Conservation (phyloP, 768 basidiomycete species). For the Chalciporus sphaerocephalus region DNA sequence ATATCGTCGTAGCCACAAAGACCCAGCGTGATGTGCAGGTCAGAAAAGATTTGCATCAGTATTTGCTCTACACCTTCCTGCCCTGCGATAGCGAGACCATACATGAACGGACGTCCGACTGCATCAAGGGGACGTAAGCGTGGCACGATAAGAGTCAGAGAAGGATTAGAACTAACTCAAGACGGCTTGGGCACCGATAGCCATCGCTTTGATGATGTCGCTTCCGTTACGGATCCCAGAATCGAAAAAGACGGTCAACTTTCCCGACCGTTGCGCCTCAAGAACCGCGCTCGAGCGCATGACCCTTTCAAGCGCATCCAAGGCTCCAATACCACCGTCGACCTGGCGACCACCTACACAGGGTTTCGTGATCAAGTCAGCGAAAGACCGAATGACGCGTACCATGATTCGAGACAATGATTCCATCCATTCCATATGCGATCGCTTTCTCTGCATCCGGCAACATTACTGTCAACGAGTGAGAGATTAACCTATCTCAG, state of each 20-base stretch:
- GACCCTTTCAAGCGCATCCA: slow-evolving; percentile 68
- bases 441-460: slow-evolving; percentile 52
- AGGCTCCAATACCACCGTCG: slow-evolving; percentile 74
- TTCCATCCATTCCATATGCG: slow-evolving; percentile 39
- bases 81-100: slow-evolving; percentile 66
- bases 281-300: slow-evolving; percentile 56
- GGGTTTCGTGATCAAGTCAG: not conserved
- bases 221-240: slow-evolving; percentile 81
- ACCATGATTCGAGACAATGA: slow-evolving; percentile 45
- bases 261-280: slow-evolving; percentile 55
- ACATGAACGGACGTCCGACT: slow-evolving; percentile 77
- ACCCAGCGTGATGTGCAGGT: slow-evolving; percentile 62
- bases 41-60: slow-evolving; percentile 60
- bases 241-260: slow-evolving; percentile 60
- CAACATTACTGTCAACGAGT: not conserved
- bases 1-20: slow-evolving; percentile 55
- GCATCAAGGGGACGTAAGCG: not conserved
- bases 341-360: slow-evolving; percentile 64
- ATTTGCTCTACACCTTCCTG: slow-evolving; percentile 75
- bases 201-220: slow-evolving; percentile 81
- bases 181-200: slow-evolving; percentile 80
- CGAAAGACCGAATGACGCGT: not conserved
- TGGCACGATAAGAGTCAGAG: not conserved
- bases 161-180: slow-evolving; percentile 48
- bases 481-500: not conserved